Conservation (phyloP, 176 grass and related monocot genomes). For the Oryza punctata region DNA sequence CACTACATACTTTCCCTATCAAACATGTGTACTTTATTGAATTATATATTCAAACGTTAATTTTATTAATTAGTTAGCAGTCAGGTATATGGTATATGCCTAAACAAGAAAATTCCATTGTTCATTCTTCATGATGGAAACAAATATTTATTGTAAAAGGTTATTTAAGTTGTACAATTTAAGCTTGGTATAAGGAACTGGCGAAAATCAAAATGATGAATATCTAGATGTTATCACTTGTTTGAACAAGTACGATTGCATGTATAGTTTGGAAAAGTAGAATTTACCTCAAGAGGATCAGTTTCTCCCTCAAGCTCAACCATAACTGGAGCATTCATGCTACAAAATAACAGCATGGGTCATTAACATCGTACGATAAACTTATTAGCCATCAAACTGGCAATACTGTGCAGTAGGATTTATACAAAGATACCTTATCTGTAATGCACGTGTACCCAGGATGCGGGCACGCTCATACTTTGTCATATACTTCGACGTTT, state of each 20-base stretch:
- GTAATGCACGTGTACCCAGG: slow-evolving; percentile 82
- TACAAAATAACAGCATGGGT: slow-evolving; percentile 31
- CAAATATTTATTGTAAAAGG: not conserved
- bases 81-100: not conserved
- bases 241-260: not conserved
- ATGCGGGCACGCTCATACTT: slow-evolving; percentile 96
- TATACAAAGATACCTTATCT: slow-evolving; percentile 66
- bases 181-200: not conserved
- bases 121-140: slow-evolving; percentile 12
- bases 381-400: not conserved
- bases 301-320: slow-evolving; percentile 94
- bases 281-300: slow-evolving; percentile 84
- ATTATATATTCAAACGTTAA: not conserved
- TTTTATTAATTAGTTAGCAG: not conserved
- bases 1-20: not conserved
- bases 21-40: slow-evolving; percentile 2
- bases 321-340: slow-evolving; percentile 99
- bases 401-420: not conserved
- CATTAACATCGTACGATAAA: slow-evolving; percentile 7
- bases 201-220: not conserved
- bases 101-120: not conserved
- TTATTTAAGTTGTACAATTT: not conserved
- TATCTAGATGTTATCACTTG: not conserved
- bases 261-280: not conserved
- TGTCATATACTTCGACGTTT: slow-evolving; percentile 91